Conservation (phyloP, 805 yeast species). For the Saccharomycopsis schoenii region DNA sequence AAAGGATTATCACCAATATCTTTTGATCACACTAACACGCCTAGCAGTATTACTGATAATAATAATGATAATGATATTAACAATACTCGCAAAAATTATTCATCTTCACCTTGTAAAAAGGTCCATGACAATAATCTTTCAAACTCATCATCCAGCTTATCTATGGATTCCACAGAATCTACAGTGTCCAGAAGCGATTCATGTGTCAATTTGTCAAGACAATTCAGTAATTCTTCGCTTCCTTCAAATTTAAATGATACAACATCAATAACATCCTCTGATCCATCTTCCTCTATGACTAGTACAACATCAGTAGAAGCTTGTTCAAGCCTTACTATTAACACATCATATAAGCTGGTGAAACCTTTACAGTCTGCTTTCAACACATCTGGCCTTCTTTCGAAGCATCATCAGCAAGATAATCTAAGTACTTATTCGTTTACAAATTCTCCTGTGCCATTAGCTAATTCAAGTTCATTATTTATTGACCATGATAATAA, state of each 20-base stretch:
- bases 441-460: neutral
- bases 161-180: slow-evolving; percentile 12
- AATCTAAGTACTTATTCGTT: neutral
- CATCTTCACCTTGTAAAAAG: neutral
- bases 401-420: slow-evolving; percentile 32
- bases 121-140: neutral
- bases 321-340: slow-evolving; percentile 3
- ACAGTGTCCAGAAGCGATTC: neutral
- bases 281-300: neutral
- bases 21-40: neutral
- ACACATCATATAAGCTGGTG: slow-evolving; percentile 52
- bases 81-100: neutral
- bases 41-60: neutral
- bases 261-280: slow-evolving; percentile 4
- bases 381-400: slow-evolving; percentile 59
- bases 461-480: neutral
- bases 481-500: neutral
- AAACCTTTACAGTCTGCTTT: slow-evolving; percentile 84
- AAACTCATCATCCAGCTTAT: slow-evolving; percentile 7
- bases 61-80: neutral
- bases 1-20: neutral
- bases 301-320: slow-evolving; percentile 1
- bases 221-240: neutral
- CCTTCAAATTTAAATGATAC: neutral
- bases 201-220: neutral